Evolutionary conservation across 345 rosid species (phyloP).

Genomic region (Brassica cretica): DNA sequence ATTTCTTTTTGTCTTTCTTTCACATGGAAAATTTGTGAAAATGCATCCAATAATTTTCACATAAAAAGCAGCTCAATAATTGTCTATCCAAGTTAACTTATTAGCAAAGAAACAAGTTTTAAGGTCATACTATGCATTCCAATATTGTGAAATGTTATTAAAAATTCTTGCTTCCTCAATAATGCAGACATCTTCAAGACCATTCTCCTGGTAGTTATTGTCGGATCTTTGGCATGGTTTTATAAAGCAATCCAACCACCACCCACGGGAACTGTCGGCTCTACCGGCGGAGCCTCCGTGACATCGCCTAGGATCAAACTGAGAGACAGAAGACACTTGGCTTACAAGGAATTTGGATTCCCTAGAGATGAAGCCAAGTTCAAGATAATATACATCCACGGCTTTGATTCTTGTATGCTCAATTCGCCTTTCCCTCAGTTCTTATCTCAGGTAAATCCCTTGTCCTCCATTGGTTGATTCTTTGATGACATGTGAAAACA

Average conservation of each 20-base stretch:
- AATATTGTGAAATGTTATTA: background rate
- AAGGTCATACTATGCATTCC: background rate
- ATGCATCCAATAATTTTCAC: background rate
- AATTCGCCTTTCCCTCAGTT: constrained; percentile 29
- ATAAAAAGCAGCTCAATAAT: background rate
- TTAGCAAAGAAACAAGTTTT: background rate
- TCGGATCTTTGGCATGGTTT: constrained; percentile 45
- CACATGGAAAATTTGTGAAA: background rate
- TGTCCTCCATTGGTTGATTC: background rate
- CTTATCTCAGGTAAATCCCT: constrained; percentile 39
- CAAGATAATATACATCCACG: constrained; percentile 52
- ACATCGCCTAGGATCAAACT: constrained; percentile 50
- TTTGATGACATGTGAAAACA: background rate
- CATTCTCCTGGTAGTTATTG: constrained; percentile 29
- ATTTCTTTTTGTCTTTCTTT: background rate
- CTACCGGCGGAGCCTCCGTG: constrained; percentile 43
- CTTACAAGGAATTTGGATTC: constrained; percentile 55
- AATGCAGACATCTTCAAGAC: constrained; percentile 22
- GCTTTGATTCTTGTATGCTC: constrained; percentile 43
- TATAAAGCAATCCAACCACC: constrained; percentile 52
- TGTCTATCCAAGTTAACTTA: background rate
- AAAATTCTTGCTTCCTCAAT: background rate
- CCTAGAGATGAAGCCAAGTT: constrained; percentile 43
- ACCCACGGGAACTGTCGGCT: constrained; percentile 43
- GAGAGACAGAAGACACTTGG: constrained; percentile 59